phyloP scores from a whole-genome alignment of 2,329 filamentous ascomycete species.

The Knoxdaviesia proteae region DNA sequence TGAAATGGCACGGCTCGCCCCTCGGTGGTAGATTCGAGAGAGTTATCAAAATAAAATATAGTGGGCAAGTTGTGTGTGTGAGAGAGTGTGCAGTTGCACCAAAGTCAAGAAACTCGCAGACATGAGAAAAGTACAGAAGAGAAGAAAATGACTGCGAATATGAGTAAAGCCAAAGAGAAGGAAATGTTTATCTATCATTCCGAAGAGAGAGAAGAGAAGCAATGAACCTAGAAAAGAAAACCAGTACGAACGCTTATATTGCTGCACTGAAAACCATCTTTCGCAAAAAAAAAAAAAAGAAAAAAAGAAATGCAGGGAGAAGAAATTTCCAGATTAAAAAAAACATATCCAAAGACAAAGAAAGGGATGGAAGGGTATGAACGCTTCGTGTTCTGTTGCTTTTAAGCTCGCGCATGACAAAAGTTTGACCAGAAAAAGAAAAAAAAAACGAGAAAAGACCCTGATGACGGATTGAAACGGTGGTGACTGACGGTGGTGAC shows the following conservation, averaged over 20 bases:
- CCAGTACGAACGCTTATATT: not conserved
- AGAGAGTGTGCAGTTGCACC: too few relatives aligned
- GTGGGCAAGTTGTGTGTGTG: too few relatives aligned
- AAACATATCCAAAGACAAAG: not conserved
- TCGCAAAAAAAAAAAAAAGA: constrained; percentile 8
- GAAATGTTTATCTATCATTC: not conserved
- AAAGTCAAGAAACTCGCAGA: too few relatives aligned
- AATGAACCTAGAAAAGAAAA: not conserved
- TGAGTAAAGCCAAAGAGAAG: constrained; percentile 4
- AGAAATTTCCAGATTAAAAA: not conserved
- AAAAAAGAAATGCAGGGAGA: constrained; percentile 4
- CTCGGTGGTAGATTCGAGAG: too few relatives aligned
- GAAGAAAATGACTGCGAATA: not conserved
- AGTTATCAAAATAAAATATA: too few relatives aligned
- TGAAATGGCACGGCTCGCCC: too few relatives aligned
- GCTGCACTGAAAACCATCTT: too few relatives aligned
- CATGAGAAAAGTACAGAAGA: not conserved
- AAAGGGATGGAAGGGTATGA: not conserved
- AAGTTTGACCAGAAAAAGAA: constrained; percentile 10
- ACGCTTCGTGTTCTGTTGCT: constrained; percentile 16
- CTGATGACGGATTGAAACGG: too few relatives aligned
- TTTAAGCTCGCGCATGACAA: constrained; percentile 15
- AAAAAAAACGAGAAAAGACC: not conserved
- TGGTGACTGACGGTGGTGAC: not conserved
- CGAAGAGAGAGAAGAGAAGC: constrained; percentile 7